Evolutionary conservation across 805 yeast species (phyloP), one percentile per base, ranked within the genome.

Genomic region (Blastobotrys mokoenaii): DNA sequence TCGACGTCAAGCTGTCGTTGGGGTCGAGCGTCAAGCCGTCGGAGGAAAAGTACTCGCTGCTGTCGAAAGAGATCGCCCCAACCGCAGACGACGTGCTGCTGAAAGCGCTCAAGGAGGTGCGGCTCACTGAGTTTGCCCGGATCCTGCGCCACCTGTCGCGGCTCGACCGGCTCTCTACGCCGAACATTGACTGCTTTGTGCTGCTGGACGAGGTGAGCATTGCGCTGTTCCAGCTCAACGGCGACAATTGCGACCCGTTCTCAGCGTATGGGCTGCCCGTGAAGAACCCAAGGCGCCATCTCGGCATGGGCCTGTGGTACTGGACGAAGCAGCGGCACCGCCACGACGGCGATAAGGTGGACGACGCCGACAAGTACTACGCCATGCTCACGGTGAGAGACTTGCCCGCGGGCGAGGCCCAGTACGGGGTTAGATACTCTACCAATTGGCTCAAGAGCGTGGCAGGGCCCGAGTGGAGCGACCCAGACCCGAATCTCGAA

Each of bases 231-330:
- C 46, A 48, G 6, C 16, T 42, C 40, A 22, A 37, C 31, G 22
- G 33, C 7, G 33, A 10, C 27, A 32, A 18, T 3, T 46, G 30
- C 33, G 37, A 16, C 32, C 47, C 31, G 41, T 46, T 17, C 35
- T 46, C 3, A 27, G 46, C 38, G 7, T 60, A 56, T 45, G 70
- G 70, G 2, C 32, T 42, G 5, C 61, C 65, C 1, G 44, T 46
- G 9, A 44, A 63, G n/a, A 64, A 65, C 46, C 59, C 61, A 11
- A 52, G 46, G 17, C 51, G 53, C 6, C 43, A 51, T 6, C 43
- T 65, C 12, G 70, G 70, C 0, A 49, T 64, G 1, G 60, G 62
- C 1, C 52, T 64, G n/a, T 48, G 55, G 52, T 66, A 64, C 46
- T 57, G 62, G 58, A 27, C 41, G 43, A 17, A 48, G 37, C 20